Evolutionary conservation across 805 yeast genomes (phyloP).

Genomic region (Monosporozyma aquatica): DNA sequence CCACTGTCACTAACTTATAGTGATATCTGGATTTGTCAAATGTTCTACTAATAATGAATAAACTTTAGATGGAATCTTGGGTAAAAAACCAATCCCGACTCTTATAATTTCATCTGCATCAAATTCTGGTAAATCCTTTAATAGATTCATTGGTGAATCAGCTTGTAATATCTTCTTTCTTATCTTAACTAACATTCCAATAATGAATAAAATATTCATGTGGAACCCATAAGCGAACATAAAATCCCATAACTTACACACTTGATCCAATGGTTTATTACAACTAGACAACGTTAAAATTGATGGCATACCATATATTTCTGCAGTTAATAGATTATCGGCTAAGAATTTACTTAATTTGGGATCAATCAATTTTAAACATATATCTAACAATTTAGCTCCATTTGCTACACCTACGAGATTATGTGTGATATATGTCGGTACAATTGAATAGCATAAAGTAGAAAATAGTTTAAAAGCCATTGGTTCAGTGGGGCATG

Average conservation of each 20-base stretch:
- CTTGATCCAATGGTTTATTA: slow-evolving; percentile 73
- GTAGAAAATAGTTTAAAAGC: slow-evolving; percentile 66
- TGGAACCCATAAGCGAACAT: slow-evolving; percentile 86
- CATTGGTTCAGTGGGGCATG: slow-evolving; percentile 74
- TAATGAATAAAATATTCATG: slow-evolving; percentile 72
- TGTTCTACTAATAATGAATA: slow-evolving; percentile 34
- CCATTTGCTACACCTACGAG: slow-evolving; percentile 79
- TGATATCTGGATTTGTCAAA: slow-evolving; percentile 16
- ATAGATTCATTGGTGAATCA: slow-evolving; percentile 56
- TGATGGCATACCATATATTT: slow-evolving; percentile 78
- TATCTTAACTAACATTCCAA: slow-evolving; percentile 65
- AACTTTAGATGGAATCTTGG: slow-evolving; percentile 58
- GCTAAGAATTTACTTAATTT: slow-evolving; percentile 45
- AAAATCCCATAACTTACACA: slow-evolving; percentile 79
- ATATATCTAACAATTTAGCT: slow-evolving; percentile 57
- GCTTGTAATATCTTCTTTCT: slow-evolving; percentile 53
- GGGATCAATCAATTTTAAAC: slow-evolving; percentile 64
- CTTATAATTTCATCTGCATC: slow-evolving; percentile 69
- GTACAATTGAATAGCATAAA: slow-evolving; percentile 55
- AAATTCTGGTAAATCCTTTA: slow-evolving; percentile 57
- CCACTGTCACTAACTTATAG: background rate
- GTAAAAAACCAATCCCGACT: slow-evolving; percentile 69
- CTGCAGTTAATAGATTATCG: slow-evolving; percentile 54
- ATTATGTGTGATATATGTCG: slow-evolving; percentile 68
- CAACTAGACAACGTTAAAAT: slow-evolving; percentile 80